phyloP scores from a whole-genome alignment of 805 yeast species.

The Torulaspora franciscae region DNA sequence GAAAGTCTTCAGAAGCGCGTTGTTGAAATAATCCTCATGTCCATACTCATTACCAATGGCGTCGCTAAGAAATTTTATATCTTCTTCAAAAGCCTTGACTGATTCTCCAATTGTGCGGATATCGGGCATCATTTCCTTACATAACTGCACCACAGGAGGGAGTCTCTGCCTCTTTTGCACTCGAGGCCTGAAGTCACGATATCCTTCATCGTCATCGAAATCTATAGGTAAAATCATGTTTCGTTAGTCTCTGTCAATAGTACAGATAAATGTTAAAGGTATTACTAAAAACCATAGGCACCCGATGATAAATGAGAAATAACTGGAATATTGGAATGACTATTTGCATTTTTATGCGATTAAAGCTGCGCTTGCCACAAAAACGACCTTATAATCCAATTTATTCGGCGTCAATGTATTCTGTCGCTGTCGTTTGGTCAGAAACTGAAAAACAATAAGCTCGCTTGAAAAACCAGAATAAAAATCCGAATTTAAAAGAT shows the following conservation, averaged over 20 bases:
- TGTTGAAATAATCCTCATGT: slow-evolving; percentile 54
- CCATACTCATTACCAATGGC: slow-evolving; percentile 65
- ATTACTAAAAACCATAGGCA: background rate
- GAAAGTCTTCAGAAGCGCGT: slow-evolving; percentile 56
- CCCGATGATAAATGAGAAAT: background rate
- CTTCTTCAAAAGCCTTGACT: slow-evolving; percentile 48
- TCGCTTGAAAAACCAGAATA: background rate
- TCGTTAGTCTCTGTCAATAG: slow-evolving; percentile 10
- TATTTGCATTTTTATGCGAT: background rate
- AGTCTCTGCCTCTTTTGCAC: slow-evolving; percentile 35
- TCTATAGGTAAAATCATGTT: slow-evolving; percentile 23
- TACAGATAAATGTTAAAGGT: background rate
- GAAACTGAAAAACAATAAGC: background rate
- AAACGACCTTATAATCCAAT: background rate
- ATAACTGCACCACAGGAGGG: slow-evolving; percentile 45
- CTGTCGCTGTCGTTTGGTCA: slow-evolving; percentile 1
- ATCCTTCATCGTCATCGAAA: slow-evolving; percentile 32
- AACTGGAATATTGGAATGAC: background rate
- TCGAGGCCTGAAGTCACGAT: slow-evolving; percentile 32
- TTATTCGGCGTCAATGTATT: background rate
- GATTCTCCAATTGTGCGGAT: slow-evolving; percentile 59
- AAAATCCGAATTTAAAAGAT: background rate
- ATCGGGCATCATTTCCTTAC: slow-evolving; percentile 46
- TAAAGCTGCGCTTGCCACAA: background rate
- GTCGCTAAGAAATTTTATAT: slow-evolving; percentile 59